These are phyloP conservation scores for Poa annua DNA, from an alignment of 176 grass and related monocot species.

Conservation along the genomic window DNA sequence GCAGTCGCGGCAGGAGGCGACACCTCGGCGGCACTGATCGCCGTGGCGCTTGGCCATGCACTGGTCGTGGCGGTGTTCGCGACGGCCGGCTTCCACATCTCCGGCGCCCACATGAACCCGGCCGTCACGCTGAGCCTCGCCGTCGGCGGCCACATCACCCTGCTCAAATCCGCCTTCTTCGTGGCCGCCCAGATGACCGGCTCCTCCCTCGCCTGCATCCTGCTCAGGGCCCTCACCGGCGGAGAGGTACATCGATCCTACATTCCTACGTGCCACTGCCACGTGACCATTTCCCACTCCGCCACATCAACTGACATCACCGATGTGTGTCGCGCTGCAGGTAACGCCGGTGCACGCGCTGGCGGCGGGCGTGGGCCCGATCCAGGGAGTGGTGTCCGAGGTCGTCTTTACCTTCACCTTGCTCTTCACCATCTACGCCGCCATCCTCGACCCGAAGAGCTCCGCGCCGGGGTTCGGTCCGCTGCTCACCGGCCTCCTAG, in stretches of 20 bases:
- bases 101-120: slow-evolving; percentile 85
- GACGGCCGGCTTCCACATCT: slow-evolving; percentile 81
- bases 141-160: slow-evolving; percentile 70
- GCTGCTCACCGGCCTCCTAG: slow-evolving; percentile 70
- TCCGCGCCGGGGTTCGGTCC: slow-evolving; percentile 58
- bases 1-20: not conserved
- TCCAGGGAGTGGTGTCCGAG: slow-evolving; percentile 76
- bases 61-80: slow-evolving; percentile 79
- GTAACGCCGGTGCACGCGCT: slow-evolving; percentile 71
- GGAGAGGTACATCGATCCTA: slow-evolving; percentile 28
- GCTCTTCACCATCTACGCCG: slow-evolving; percentile 70
- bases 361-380: slow-evolving; percentile 51
- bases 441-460: slow-evolving; percentile 71
- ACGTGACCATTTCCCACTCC: not conserved
- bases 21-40: slow-evolving; percentile 56
- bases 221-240: slow-evolving; percentile 77
- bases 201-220: slow-evolving; percentile 68
- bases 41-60: slow-evolving; percentile 71
- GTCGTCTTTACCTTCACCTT: slow-evolving; percentile 82
- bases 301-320: not conserved
- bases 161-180: slow-evolving; percentile 76
- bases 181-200: slow-evolving; percentile 70
- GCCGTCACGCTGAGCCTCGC: slow-evolving; percentile 83
- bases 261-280: not conserved
- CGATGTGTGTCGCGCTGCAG: not conserved